Base-by-base conservation (phyloP, 2,329 filamentous ascomycete species). In the Tolypocladium pustulatum region DNA sequence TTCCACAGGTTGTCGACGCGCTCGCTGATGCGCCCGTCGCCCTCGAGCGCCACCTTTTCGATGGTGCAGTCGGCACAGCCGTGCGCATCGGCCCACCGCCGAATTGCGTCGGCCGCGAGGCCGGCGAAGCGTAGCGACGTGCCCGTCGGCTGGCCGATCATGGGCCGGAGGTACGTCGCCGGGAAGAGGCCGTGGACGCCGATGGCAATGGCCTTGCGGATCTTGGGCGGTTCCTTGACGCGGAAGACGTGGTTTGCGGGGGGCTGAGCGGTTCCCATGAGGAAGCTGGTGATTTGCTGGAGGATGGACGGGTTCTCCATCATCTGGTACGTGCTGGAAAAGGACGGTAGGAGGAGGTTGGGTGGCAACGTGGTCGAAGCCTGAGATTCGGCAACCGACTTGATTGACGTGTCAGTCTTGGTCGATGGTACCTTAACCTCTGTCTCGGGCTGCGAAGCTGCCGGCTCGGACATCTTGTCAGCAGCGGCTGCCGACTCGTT, bases 131-230 rank as follows among this genome's bases (percentile, higher is more conserved):
- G 87, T 59, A 97, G 85, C 0, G 93, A 97, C 0, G 94, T 99
- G 7, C 94, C 94, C 0, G 92, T 99, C 0, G 94, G 94, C 66
- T 96, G 93, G 0, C 94, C 94, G 20, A 97, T 87, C 65, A 99
- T 89, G 25, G 88, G 89, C n/a, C 94, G 87, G 40, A 99, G 80
- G 49, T 95, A 83, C 0, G 88, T 84, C 0, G 91, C 91, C 1
- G 94, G 94, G 64, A 97, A 97, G 61, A 96, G 88, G 0, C 94
- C 94, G 71, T 99, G 94, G 1, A 99, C 85, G 43, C 94, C 94
- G 64, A 99, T 96, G 1, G 92, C 91, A 6, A 99, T 80, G 15
- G 94, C 94, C 64, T 88, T 94, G 67, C 85, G 90, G 54, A 97
- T 85, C 63, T 82, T 88, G 1, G 85, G 88, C 0, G 84, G 79